These are phyloP conservation scores for Apophysomyces ossiformis DNA, from an alignment of 371 early-diverging fungal genomes.

Conservation along the genomic window DNA sequence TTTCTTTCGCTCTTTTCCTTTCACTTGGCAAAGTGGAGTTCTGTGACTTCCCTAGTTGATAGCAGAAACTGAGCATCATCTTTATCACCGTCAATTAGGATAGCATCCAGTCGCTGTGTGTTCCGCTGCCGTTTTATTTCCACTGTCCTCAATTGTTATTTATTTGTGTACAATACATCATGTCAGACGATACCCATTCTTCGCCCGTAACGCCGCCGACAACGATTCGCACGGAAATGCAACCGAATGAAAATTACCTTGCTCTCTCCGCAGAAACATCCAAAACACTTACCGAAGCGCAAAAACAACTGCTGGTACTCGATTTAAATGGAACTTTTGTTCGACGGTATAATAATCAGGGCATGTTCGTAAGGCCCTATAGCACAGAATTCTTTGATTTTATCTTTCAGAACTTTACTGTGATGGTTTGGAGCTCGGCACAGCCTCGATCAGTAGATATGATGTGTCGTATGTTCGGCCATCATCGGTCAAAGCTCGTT, in stretches of 20 bases:
- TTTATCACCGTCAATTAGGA: too few relatives aligned
- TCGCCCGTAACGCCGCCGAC: not conserved
- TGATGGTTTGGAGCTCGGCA: slow-evolving; percentile 85
- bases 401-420: slow-evolving; percentile 62
- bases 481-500: slow-evolving; percentile 40
- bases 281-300: not conserved
- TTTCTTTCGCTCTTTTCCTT: too few relatives aligned
- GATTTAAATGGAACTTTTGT: slow-evolving; percentile 81
- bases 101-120: too few relatives aligned
- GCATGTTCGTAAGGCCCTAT: slow-evolving; percentile 61
- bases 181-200: not conserved
- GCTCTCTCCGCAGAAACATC: not conserved
- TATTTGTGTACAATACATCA: not conserved
- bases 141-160: too few relatives aligned
- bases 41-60: too few relatives aligned
- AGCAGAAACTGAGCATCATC: too few relatives aligned
- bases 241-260: not conserved
- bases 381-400: slow-evolving; percentile 63
- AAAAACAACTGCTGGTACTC: slow-evolving; percentile 58
- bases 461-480: slow-evolving; percentile 61
- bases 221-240: not conserved
- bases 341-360: slow-evolving; percentile 34
- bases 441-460: slow-evolving; percentile 61
- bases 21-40: too few relatives aligned
- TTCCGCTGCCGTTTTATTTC: too few relatives aligned